Conservation (phyloP, 257 asterid genomes). For the Penstemon newberryi region DNA sequence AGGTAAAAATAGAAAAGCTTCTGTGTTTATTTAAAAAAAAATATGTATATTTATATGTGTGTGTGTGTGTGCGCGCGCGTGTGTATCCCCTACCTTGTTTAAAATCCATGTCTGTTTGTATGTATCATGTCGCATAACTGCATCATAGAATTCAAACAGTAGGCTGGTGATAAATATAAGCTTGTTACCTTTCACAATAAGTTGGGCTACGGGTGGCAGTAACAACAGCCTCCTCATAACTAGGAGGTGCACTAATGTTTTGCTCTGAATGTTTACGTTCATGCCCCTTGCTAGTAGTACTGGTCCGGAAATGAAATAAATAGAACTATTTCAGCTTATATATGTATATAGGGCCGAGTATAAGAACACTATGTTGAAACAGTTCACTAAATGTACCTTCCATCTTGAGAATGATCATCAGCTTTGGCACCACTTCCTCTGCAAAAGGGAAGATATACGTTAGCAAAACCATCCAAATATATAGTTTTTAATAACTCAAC, state of each 20-base stretch:
- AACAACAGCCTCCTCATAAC: slow-evolving; percentile 80
- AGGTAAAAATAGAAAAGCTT: no score
- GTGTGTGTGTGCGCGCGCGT: no score
- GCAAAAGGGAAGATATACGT: slow-evolving; percentile 24
- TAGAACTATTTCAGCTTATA: background rate
- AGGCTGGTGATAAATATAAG: slow-evolving; percentile 18
- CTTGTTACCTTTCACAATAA: slow-evolving; percentile 62
- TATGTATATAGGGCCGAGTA: slow-evolving; percentile 16
- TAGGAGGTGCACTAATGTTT: slow-evolving; percentile 76
- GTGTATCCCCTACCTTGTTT: no score
- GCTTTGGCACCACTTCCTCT: slow-evolving; percentile 76
- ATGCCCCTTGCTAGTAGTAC: slow-evolving; percentile 43
- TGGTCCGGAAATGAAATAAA: slow-evolving; percentile 31
- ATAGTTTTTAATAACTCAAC: background rate
- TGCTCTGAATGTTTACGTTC: slow-evolving; percentile 69
- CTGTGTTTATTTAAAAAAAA: no score
- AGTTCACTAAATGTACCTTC: slow-evolving; percentile 53
- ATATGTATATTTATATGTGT: no score
- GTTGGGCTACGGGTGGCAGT: slow-evolving; percentile 63
- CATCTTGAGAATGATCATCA: slow-evolving; percentile 54
- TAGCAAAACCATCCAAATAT: background rate
- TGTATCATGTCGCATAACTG: no score
- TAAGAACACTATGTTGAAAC: slow-evolving; percentile 18
- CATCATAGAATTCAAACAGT: background rate
- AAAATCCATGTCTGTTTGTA: no score